Conservation (phyloP, 805 yeast species). For the Metschnikowia lachancei region DNA sequence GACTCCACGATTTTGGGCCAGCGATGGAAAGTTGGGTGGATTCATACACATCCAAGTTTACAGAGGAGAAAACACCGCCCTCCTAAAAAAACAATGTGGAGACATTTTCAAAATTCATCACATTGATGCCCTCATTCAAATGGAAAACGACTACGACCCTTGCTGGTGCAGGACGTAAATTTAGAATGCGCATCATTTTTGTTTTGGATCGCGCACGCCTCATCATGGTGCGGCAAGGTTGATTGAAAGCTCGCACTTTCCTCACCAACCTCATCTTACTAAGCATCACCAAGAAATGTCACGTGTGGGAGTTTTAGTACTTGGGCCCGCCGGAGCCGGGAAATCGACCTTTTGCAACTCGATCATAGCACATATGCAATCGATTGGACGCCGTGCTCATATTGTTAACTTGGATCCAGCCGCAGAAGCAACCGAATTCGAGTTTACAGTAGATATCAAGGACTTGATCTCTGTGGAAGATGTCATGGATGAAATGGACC, state of each 20-base stretch:
- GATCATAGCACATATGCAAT: slow-evolving; percentile 81
- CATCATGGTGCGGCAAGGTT: slow-evolving; percentile 6
- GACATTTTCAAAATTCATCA: slow-evolving; percentile 48
- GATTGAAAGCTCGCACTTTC: not conserved
- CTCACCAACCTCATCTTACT: not conserved
- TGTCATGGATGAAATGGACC: slow-evolving; percentile 89
- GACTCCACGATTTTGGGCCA: slow-evolving; percentile 91
- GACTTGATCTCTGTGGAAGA: slow-evolving; percentile 88
- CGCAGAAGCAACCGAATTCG: slow-evolving; percentile 88
- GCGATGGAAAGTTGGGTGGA: slow-evolving; percentile 46
- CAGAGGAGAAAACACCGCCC: slow-evolving; percentile 61
- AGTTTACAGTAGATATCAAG: slow-evolving; percentile 87
- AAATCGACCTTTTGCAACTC: slow-evolving; percentile 89
- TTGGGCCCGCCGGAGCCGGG: slow-evolving; percentile 99
- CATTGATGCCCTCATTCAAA: slow-evolving; percentile 61
- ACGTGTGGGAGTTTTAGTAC: slow-evolving; percentile 86
- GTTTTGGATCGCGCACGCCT: slow-evolving; percentile 17
- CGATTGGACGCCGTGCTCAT: slow-evolving; percentile 89
- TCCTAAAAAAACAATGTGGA: slow-evolving; percentile 59
- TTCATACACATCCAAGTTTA: slow-evolving; percentile 76
- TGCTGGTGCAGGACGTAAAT: slow-evolving; percentile 58
- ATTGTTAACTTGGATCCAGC: slow-evolving; percentile 96
- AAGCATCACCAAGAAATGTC: slow-evolving; percentile 55
- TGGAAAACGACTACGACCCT: slow-evolving; percentile 58
- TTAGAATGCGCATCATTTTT: not conserved